phyloP scores from a whole-genome alignment of 1,139 yeast genomes.

The Pneumocystis wakefieldiae region DNA sequence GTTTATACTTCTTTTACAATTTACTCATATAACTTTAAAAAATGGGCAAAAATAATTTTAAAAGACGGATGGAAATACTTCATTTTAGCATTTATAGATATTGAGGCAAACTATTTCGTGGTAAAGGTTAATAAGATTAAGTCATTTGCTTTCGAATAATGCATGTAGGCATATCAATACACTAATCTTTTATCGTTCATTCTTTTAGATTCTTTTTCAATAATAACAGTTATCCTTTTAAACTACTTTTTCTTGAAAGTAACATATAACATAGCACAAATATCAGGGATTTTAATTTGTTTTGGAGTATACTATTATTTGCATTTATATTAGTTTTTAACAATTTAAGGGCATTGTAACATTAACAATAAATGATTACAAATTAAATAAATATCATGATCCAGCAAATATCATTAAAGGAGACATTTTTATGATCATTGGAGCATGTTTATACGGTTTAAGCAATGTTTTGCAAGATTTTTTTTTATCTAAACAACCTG shows the following conservation, averaged over 20 bases:
- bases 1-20: constrained; percentile 28
- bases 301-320: constrained; percentile 23
- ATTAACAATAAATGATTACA: constrained; percentile 27
- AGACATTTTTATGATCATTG: constrained; percentile 30
- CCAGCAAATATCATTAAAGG: constrained; percentile 30
- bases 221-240: constrained; percentile 30
- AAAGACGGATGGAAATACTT: constrained; percentile 32
- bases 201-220: constrained; percentile 31
- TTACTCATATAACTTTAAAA: constrained; percentile 26
- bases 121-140: not conserved
- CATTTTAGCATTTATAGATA: constrained; percentile 31
- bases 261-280: constrained; percentile 33
- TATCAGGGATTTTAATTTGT: constrained; percentile 28
- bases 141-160: constrained; percentile 8
- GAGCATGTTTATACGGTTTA: constrained; percentile 32
- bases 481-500: constrained; percentile 31
- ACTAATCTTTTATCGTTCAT: constrained; percentile 32
- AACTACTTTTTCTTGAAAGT: constrained; percentile 30
- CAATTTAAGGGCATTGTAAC: constrained; percentile 23
- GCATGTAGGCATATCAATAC: constrained; percentile 27
- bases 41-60: constrained; percentile 21
- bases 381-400: constrained; percentile 28
- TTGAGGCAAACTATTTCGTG: constrained; percentile 23
- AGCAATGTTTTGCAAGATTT: constrained; percentile 32
- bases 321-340: not conserved